These are phyloP conservation scores for Dactylonectria estremocensis DNA, from an alignment of 2,329 filamentous ascomycete species.

Conservation along the genomic window DNA sequence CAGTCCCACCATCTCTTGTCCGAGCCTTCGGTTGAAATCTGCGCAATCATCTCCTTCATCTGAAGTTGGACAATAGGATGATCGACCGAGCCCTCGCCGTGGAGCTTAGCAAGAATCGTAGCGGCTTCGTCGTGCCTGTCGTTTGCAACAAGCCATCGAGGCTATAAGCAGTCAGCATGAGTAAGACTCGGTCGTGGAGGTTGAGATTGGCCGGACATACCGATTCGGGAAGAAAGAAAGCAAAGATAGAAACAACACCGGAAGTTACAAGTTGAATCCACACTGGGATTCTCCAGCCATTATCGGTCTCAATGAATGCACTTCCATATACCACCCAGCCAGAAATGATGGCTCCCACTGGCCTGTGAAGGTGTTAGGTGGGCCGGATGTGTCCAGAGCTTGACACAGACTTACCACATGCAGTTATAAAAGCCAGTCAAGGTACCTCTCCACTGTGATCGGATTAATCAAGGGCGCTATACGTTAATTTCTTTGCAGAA, in stretches of 20 bases:
- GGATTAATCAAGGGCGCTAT: neutral
- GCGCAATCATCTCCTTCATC: conserved; percentile 56
- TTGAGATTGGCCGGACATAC: conserved; percentile 15
- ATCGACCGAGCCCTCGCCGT: conserved; percentile 51
- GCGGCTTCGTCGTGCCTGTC: conserved; percentile 56
- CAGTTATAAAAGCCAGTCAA: conserved; percentile 59
- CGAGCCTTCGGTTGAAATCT: conserved; percentile 59
- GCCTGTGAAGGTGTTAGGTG: conserved; percentile 23
- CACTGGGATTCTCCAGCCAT: conserved; percentile 57
- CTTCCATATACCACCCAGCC: conserved; percentile 69
- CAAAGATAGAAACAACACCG: conserved; percentile 52
- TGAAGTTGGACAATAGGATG: conserved; percentile 58
- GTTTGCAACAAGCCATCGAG: conserved; percentile 58
- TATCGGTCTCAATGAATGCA: conserved; percentile 52
- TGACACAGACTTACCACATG: conserved; percentile 37
- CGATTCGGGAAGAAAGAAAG: conserved; percentile 58
- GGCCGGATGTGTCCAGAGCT: neutral
- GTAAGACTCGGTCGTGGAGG: too few relatives aligned
- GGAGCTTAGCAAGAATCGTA: conserved; percentile 53
- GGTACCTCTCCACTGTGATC: conserved; percentile 60
- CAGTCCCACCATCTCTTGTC: conserved; percentile 71
- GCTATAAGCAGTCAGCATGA: conserved; percentile 27
- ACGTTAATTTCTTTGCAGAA: accelerated
- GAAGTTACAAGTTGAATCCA: conserved; percentile 58
- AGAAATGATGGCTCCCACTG: conserved; percentile 66